Base-by-base conservation (phyloP, 495 filamentous ascomycete species). In the Trichodelitschia bisporula region DNA sequence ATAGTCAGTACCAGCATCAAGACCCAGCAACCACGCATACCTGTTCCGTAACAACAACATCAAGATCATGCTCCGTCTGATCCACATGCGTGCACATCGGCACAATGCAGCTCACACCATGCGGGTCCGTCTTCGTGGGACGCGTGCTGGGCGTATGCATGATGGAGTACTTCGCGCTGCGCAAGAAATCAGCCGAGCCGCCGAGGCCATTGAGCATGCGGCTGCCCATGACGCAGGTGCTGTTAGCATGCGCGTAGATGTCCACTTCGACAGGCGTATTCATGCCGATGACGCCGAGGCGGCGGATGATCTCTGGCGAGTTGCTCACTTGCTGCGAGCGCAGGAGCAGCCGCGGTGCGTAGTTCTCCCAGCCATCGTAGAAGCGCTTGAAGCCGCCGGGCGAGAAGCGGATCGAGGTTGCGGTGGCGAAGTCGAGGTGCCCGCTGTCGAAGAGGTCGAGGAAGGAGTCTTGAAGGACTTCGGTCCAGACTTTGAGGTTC, bases 181-280 rank as follows among this genome's bases (percentile, higher is more conserved):
- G 68, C 32, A 90, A 58, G 66, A 91, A 90, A 47, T 91, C 80
- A 26, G 80, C 79, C 0, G 71, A 78, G 0, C 80, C 80, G 23
- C 80, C 80, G 16, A 91, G 69, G 1, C 80, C 80, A 58, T 90
- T 89, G 27, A 89, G 61, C 80, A 90, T 91, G 32, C 80, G 70
- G 39, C 63, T 72, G 40, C 80, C 80, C 69, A 86, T 83, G 17
- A 90, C 78, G 50, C 75, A 80, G 28, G 80, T 89, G 42, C 62
- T 69, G 70, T 90, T 91, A 33, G 80, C 80, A 51, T 91, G 80
- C 10, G 80, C 80, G 55, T 89, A 91, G 49, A 89, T 86, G 50
- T 90, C 80, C 13, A 89, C 77, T 53, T 90, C 80, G 38, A 89
- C 76, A 16, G 80, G 80, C 2, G 80, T 91, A 61, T 91, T 91